Conservation (phyloP, 106 monocot species). For the Chionographis japonica region DNA sequence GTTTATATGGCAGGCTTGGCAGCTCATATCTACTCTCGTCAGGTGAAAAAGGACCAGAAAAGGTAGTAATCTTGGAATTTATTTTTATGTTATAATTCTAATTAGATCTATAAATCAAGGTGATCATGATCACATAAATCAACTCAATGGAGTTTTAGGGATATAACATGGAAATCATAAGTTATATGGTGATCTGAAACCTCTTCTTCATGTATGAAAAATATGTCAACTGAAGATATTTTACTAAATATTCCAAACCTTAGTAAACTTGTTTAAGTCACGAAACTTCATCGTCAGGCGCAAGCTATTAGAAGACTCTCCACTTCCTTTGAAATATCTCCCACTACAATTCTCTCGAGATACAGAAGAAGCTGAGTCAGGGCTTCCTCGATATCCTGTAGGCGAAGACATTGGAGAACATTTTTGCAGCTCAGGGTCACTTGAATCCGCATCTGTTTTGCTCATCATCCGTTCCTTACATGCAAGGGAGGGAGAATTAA, state of each 20-base stretch:
- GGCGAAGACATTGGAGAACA: conserved; percentile 29
- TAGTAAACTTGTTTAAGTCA: conserved; percentile 69
- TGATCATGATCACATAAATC: too few species aligned
- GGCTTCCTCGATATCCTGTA: conserved; percentile 39
- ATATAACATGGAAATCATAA: too few species aligned
- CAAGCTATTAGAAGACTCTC: conserved; percentile 43
- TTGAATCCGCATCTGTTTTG: conserved; percentile 24
- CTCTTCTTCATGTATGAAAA: too few species aligned
- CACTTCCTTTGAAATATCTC: conserved; percentile 55
- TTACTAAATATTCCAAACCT: conserved; percentile 44
- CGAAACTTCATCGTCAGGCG: conserved; percentile 89
- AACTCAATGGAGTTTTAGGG: too few species aligned
- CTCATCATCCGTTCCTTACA: conserved; percentile 21
- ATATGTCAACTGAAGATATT: too few species aligned
- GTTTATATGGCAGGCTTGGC: too few species aligned
- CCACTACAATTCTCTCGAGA: conserved; percentile 62
- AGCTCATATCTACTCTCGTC: too few species aligned
- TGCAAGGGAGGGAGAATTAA: conserved; percentile 16
- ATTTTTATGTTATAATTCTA: too few species aligned
- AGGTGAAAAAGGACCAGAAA: too few species aligned
- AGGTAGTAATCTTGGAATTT: too few species aligned
- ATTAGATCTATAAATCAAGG: too few species aligned
- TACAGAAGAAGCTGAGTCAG: conserved; percentile 48
- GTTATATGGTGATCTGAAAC: too few species aligned
- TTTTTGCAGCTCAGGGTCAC: conserved; percentile 45